Conservation (phyloP, 179 eudicot genomes). For the Gypsophila paniculata region DNA sequence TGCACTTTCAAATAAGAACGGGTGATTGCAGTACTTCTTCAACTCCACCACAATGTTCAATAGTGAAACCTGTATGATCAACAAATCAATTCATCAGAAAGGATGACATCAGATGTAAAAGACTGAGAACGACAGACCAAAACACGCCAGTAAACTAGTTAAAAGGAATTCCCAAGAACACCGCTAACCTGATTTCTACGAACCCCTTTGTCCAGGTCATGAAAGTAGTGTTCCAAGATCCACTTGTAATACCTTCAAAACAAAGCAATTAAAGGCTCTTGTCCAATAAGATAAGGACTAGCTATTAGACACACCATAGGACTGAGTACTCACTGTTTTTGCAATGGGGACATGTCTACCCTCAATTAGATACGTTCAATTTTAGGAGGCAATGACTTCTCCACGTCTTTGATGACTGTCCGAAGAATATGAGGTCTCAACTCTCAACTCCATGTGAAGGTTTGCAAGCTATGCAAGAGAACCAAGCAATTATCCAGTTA, state of each 20-base stretch:
- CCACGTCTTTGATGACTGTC: constrained; percentile 97
- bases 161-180: constrained; percentile 1
- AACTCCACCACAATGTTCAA: constrained; percentile 97
- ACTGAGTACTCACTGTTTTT: constrained; percentile 70
- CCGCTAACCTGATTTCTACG: constrained; percentile 91
- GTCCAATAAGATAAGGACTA: constrained; percentile 1
- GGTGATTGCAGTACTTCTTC: constrained; percentile 99
- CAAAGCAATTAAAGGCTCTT: constrained; percentile 14
- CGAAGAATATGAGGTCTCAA: constrained; percentile 98
- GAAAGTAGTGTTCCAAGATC: constrained; percentile 97
- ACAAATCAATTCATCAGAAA: constrained; percentile 2
- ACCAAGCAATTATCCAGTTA: constrained; percentile 18
- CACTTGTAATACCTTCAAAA: constrained; percentile 85
- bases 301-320: background rate
- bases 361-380: constrained; percentile 96
- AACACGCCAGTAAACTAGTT: background rate
- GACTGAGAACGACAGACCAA: too few species aligned
- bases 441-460: constrained; percentile 95
- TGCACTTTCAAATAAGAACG: constrained; percentile 98
- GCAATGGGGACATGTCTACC: constrained; percentile 99
- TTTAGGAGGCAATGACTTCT: constrained; percentile 98
- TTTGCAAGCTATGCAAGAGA: constrained; percentile 68
- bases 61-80: constrained; percentile 74
- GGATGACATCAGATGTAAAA: background rate
- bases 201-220: constrained; percentile 94